Conservation (phyloP, 179 eudicot genomes). For the Kewa caespitosa region DNA sequence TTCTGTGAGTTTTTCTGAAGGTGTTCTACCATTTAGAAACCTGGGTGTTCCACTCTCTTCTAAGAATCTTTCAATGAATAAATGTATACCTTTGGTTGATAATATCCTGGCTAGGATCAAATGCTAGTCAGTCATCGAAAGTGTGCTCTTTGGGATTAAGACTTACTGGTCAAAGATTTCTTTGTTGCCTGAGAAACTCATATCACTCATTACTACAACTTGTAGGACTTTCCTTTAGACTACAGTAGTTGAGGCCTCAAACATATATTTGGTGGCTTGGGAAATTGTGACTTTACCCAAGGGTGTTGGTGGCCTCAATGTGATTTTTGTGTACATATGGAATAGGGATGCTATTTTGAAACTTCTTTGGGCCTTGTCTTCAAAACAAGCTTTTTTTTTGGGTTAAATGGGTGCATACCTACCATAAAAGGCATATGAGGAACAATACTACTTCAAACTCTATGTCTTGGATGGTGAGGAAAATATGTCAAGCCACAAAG, state of each 20-base stretch:
- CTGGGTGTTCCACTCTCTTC: not conserved
- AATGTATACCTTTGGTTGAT: not conserved
- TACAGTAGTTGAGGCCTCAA: not conserved
- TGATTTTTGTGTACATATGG: not conserved
- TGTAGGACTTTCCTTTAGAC: not conserved
- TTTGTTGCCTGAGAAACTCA: not conserved
- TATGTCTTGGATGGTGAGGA: too few species aligned
- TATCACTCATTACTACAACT: not conserved
- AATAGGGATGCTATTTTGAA: not conserved
- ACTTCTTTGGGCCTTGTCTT: not conserved
- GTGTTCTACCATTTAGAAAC: not conserved
- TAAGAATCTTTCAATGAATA: not conserved
- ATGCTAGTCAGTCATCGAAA: not conserved
- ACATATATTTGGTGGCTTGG: not conserved
- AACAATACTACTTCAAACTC: too few species aligned
- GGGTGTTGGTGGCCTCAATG: not conserved
- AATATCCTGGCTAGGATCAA: not conserved
- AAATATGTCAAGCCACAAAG: too few species aligned
- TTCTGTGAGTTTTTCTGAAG: not conserved
- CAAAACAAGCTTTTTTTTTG: not conserved
- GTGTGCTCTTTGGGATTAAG: not conserved
- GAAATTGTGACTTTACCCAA: not conserved
- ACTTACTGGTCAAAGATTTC: not conserved
- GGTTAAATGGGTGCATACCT: not conserved
- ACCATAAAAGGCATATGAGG: not conserved